Evolutionary conservation across 2,329 filamentous ascomycete species (phyloP), one percentile per base, ranked within the genome.

Genomic region (Delphinella strobiligena): DNA sequence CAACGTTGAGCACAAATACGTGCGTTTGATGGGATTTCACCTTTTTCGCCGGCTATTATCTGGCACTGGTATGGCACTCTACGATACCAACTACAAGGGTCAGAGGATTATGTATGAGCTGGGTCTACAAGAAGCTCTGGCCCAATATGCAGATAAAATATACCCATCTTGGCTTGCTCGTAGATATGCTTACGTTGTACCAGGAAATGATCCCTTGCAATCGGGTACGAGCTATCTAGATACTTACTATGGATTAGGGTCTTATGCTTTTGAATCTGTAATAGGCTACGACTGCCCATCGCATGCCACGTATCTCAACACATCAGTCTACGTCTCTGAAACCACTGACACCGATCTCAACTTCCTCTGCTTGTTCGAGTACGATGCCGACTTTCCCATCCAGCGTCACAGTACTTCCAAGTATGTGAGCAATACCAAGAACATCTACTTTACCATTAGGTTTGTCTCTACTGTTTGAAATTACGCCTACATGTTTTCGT

Each of bases 351-450:
- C 60, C 1, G 67, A 72, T 40, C 53, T 59, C 1, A 62, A 70
- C 51, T 66, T 64, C 37, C 63, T 78, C 18, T 78, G 74, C 48
- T 45, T 75, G 16, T 75, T 74, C 42, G 71, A 75, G 48, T 61
- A 58, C 34, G 63, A 66, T 17, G 55, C 64, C 1, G 64, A 65
- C 34, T 69, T 63, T 47, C 67, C 69, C 3, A 64, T 75, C 2
- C 61, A 64, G 44, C 61, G 71, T 1, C 71, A 74, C 51, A 59
- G 56, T 16, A 61, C 62, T 0, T 36, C 39, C 3, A 47, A 49
- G 0, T 63, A 68, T 47, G 61, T 65, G 0, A 52, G 59, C 3
- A 60, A 61, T 2, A 66, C 65, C 5, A 72, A 70, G 52, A 71
- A 53, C 37, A 47, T 53, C n/a, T 53, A 53, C 37, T 51, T 74